Base-by-base conservation (phyloP, 805 yeast species). In the Kazachstania martiniae region DNA sequence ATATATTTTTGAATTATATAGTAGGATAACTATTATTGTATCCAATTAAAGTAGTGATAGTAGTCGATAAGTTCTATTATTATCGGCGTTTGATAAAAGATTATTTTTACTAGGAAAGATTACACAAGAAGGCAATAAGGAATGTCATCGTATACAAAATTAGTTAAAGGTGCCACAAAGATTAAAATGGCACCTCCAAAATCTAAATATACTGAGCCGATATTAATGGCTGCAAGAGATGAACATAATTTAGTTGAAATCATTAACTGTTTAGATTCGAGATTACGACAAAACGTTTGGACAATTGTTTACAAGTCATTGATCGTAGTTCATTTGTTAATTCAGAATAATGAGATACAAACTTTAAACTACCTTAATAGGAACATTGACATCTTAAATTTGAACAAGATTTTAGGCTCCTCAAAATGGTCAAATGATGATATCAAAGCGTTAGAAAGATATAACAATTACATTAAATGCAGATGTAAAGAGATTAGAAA, bases 171-270 rank as follows among this genome's bases (percentile, higher is more conserved):
- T 28, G 85, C 84, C 28, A 77, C 85, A 7, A 77, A 77, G 54
- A 65, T 75, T 23, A 77, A 77, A 72, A 71, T 84, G 60, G 97
- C 97, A 8, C 95, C 97, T 14, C 98, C 98, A 7, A 91, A 91
- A 61, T 81, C 94, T 22, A 91, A 91, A 57, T 91, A 91, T 53
- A 77, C 89, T 33, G 95, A 87, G 59, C 97, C 96, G 2, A 83
- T 91, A 32, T 65, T 91, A 22, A 67, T 58, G 29, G 63, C 65
- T 3, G 58, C 68, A 1, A 40, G 53, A 12, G 44, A 47, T 29
- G 46, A 47, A 13, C 45, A 41, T 5, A 65, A 81, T 41, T 76
- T 89, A 47, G 65, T 65, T 36, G 71, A 75, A 12, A 77, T 87
- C 25, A 77, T 87, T 74, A 63, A 66, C 31, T 62, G 79, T 1